Evolutionary conservation across 106 monocot species (phyloP), one percentile per base, ranked within the genome.

Genomic region (Hemerocallis citrina): DNA sequence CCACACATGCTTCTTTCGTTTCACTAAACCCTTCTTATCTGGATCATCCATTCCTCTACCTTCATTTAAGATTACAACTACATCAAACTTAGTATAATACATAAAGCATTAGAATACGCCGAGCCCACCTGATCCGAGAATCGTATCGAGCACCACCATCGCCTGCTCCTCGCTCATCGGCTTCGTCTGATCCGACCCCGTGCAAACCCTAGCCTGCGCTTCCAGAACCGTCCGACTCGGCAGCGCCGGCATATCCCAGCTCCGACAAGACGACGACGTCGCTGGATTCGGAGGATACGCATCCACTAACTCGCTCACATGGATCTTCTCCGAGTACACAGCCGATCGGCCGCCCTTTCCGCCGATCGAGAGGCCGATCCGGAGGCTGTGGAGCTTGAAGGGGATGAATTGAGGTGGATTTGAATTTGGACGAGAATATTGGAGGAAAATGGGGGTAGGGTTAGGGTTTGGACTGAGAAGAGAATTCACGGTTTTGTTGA

Each of bases 131-230:
- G 95, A 96, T 69, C 69, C 73, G 57, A 96, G 74, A 44, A 96
- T 90, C 0, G 95, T 96, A 27, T 81, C 90, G 34, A 96, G 73
- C 21, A 96, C 95, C 41, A 63, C 65, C 56, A 90, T 59, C 40
- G 86, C 81, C 78, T 86, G 83, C 65, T 89, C 90, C 71, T 90
- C 86, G 22, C 63, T 73, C 37, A 90, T 71, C 32, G 90, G 90
- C 70, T 63, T 82, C n/a, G 90, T 96, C 79, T 90, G 95, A 59
- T 74, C 74, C 22, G 95, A 90, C 19, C 95, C 95, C 2, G 95
- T 96, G 78, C 95, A 96, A 37, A 96, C 90, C 76, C 57, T 83
- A 15, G 74, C 65, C 72, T 90, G 95, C 13, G 90, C 95, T 12
- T 91, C 95, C 61, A 96, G 72, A 47, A 96, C 95, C 42, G 68